A percentile compares a stretch with the other conserved stretches of the same genome.
Evolutionary conservation across 495 filamentous ascomycete species (phyloP).

Genomic region (Talaromyces liani): DNA sequence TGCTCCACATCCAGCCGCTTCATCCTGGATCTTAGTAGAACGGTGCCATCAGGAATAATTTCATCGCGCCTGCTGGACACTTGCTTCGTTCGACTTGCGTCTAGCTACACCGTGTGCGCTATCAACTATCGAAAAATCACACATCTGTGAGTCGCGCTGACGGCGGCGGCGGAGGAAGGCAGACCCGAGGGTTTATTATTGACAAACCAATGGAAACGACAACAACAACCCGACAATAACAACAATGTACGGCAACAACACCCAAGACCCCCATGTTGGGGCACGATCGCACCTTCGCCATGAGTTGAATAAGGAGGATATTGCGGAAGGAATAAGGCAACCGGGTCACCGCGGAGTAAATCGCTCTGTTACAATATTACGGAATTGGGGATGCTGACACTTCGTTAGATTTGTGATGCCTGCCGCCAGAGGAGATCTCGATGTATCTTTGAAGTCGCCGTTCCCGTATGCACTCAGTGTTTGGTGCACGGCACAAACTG

Average conservation of each 20-base stretch:
- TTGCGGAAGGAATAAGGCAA: background rate
- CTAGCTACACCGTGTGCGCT: background rate
- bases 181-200: background rate
- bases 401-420: conserved; percentile 1
- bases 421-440: conserved; percentile 2
- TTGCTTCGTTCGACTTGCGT: background rate
- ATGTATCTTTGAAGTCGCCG: background rate
- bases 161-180: background rate
- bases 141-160: background rate
- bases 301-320: background rate
- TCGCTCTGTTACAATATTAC: background rate
- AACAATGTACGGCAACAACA: background rate
- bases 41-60: background rate
- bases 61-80: background rate
- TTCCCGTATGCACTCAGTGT: background rate
- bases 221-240: background rate
- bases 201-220: background rate
- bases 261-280: background rate
- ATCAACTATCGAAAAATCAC: background rate
- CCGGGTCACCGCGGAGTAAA: background rate
- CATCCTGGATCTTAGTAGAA: background rate
- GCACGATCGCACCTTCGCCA: background rate
- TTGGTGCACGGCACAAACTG: background rate
- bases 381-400: background rate
- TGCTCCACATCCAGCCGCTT: background rate